Evolutionary conservation across 2,329 filamentous ascomycete genomes (phyloP).

Genomic region (Hortaea sp.): DNA sequence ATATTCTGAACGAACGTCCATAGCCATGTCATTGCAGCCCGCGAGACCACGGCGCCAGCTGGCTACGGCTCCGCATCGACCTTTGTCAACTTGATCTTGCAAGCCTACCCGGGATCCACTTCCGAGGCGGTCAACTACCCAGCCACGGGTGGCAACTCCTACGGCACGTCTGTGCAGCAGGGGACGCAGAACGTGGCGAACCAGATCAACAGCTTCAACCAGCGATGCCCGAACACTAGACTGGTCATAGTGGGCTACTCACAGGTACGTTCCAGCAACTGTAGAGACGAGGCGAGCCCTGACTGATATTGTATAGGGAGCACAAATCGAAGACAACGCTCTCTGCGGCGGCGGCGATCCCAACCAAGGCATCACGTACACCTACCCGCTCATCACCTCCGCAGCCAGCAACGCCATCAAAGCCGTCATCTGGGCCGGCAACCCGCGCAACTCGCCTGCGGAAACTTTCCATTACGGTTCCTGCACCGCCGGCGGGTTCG

Average conservation of each 20-base stretch:
- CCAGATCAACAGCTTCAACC: constrained; percentile 33
- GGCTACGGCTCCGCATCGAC: constrained; percentile 30
- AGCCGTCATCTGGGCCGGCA: constrained; percentile 56
- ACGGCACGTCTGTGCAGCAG: constrained; percentile 48
- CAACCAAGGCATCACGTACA: constrained; percentile 37
- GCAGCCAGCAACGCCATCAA: constrained; percentile 47
- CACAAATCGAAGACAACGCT: constrained; percentile 53
- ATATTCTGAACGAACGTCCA: too few relatives aligned
- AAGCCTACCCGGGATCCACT: constrained; percentile 29
- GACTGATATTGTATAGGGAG: constrained; percentile 29
- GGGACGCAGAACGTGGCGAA: constrained; percentile 42
- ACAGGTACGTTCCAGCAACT: constrained; percentile 15
- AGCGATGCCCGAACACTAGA: constrained; percentile 46
- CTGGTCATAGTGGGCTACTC: constrained; percentile 55
- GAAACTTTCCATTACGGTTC: constrained; percentile 41
- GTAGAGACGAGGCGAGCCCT: background rate
- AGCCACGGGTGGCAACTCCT: constrained; percentile 52
- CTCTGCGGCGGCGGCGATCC: constrained; percentile 48
- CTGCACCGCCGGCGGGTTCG: constrained; percentile 50
- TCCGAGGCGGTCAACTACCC: constrained; percentile 36
- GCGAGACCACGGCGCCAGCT: constrained; percentile 30
- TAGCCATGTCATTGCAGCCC: constrained; percentile 31
- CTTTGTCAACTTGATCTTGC: constrained; percentile 31
- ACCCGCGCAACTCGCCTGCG: constrained; percentile 31
- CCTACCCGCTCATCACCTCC: constrained; percentile 24